Conservation (phyloP, 495 filamentous ascomycete species). For the Aspergillus nidulans region DNA sequence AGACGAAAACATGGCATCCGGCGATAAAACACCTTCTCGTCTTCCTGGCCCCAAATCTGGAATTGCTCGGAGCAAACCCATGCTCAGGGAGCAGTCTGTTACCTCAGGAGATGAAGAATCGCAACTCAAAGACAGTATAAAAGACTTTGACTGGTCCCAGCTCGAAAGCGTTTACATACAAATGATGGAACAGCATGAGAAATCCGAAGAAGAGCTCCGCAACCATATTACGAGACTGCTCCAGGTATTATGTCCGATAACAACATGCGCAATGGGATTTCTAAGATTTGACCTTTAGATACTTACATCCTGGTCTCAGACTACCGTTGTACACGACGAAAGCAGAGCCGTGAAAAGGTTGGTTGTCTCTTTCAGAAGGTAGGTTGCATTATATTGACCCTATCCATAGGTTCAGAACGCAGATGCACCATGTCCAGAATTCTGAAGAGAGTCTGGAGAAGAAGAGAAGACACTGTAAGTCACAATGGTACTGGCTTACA, state of each 20-base stretch:
- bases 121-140: slow-evolving; percentile 21
- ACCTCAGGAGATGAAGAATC: background rate
- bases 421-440: slow-evolving; percentile 66
- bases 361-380: background rate
- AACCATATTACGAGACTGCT: slow-evolving; percentile 59
- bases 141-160: slow-evolving; percentile 60
- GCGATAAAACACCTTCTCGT: background rate
- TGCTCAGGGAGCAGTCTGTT: background rate
- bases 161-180: slow-evolving; percentile 59
- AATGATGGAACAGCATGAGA: slow-evolving; percentile 54
- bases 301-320: slow-evolving; percentile 66
- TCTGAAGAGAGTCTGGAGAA: slow-evolving; percentile 62
- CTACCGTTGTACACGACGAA: slow-evolving; percentile 62
- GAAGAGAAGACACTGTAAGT: slow-evolving; percentile 71
- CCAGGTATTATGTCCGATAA: slow-evolving; percentile 42
- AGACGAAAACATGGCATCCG: background rate
- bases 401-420: slow-evolving; percentile 61
- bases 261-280: background rate
- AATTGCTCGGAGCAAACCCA: background rate
- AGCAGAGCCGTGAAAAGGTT: slow-evolving; percentile 66
- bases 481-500: too few species aligned
- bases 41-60: slow-evolving; percentile 1
- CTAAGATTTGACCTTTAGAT: slow-evolving; percentile 39
- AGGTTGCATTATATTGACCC: background rate
- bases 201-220: slow-evolving; percentile 56